Conservation (phyloP, 1,284 basidiomycete species). For the Naganishia albida region DNA sequence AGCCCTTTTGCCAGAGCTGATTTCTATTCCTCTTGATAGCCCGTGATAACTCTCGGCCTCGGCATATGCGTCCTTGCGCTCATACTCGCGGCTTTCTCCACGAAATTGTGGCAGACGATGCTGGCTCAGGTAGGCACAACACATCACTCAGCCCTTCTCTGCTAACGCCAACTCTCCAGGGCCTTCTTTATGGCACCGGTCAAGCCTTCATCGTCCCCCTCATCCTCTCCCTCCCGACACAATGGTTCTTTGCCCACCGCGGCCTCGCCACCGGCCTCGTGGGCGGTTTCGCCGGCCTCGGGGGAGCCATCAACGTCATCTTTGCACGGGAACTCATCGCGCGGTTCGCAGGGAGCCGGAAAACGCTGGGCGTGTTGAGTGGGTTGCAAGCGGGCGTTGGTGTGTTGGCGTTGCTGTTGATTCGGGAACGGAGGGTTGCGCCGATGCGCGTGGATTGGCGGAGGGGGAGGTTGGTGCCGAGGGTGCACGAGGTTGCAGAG, state of each 20-base stretch:
- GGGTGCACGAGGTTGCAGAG: background rate
- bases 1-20: background rate
- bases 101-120: conserved; percentile 42
- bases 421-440: conserved; percentile 31
- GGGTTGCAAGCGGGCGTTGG: conserved; percentile 36
- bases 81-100: conserved; percentile 37
- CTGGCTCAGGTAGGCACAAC: conserved; percentile 36
- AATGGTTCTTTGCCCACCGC: conserved; percentile 41
- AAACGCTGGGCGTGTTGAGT: conserved; percentile 37
- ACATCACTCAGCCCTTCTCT: background rate
- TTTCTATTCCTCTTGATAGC: conserved; percentile 12
- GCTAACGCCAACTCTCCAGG: conserved; percentile 20
- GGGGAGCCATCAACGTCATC: conserved; percentile 39
- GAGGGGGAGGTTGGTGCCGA: conserved; percentile 7
- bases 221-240: conserved; percentile 38
- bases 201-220: conserved; percentile 40
- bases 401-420: conserved; percentile 32
- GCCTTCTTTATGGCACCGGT: conserved; percentile 36
- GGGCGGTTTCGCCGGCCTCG: conserved; percentile 41
- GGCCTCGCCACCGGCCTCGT: conserved; percentile 42
- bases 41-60: conserved; percentile 36
- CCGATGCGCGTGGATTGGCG: conserved; percentile 23
- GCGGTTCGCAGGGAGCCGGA: conserved; percentile 32
- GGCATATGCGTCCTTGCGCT: conserved; percentile 35
- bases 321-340: conserved; percentile 37